These are phyloP conservation scores for Mortierella polycephala DNA, from an alignment of 371 early-diverging fungal species.

Conservation along the genomic window DNA sequence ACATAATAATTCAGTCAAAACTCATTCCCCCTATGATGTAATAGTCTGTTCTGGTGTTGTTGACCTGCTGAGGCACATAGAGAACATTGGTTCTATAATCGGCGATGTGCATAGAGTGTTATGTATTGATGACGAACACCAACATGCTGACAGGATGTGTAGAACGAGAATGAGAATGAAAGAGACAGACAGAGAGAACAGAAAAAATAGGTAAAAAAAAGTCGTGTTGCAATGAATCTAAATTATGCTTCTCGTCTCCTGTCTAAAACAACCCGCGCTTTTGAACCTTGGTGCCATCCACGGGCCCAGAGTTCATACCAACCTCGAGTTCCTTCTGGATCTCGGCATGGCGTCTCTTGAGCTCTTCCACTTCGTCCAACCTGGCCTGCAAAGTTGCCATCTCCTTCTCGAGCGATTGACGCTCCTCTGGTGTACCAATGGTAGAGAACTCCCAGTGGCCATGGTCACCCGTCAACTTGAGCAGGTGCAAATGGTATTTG, in stretches of 20 bases:
- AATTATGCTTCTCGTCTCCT: not conserved
- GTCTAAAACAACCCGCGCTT: conserved; percentile 54
- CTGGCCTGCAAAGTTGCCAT: conserved; percentile 78
- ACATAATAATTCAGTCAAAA: not conserved
- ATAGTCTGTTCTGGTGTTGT: too few relatives aligned
- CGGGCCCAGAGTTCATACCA: conserved; percentile 50
- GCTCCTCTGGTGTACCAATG: conserved; percentile 79
- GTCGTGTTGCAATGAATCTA: not conserved
- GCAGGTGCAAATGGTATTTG: conserved; percentile 86
- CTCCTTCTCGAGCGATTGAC: conserved; percentile 86
- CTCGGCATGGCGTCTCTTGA: conserved; percentile 73
- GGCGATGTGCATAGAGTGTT: too few relatives aligned
- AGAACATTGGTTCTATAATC: too few relatives aligned
- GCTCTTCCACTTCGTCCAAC: conserved; percentile 76
- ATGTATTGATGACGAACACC: too few relatives aligned
- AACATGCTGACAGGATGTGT: too few relatives aligned
- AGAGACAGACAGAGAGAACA: not conserved
- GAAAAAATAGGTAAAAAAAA: not conserved
- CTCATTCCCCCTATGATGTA: too few relatives aligned
- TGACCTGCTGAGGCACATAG: too few relatives aligned
- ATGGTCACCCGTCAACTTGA: conserved; percentile 75
- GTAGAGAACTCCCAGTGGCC: conserved; percentile 85
- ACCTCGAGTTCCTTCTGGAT: conserved; percentile 73
- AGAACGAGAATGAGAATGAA: not conserved
- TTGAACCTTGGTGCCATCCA: conserved; percentile 53